Base-by-base conservation (phyloP, 2,329 filamentous ascomycete genomes). In the Diaporthe ampelina region DNA sequence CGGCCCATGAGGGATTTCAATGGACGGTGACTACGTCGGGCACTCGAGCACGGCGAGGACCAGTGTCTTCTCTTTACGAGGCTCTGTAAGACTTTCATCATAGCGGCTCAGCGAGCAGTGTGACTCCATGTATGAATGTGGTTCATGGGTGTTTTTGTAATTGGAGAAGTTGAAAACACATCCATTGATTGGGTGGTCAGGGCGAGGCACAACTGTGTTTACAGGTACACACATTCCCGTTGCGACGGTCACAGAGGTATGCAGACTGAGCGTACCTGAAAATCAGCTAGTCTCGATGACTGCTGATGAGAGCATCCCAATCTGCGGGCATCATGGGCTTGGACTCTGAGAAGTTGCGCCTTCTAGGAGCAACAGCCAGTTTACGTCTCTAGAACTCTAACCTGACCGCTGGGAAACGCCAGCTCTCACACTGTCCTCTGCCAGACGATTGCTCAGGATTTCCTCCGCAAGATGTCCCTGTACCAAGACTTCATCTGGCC, bases 401-500 rank as follows among this genome's bases (percentile, higher is more conserved):
- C 17, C n/a, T 5, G 8, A 37, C 5, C 0, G 11, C 61, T 24
- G 8, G 21, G 10, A n/a, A 24, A 67, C 32, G 48, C 32, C 63
- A 7, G 4, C 48, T 57, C 3, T 5, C 9, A 9, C 13, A 26
- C 21, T 8, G 29, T 26, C 3, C 13, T 11, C 21, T 21, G 26
- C 32, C n/a, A 37, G 32, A 24, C 11, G 0, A 52, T 1, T 52
- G 17, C 13, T 68, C 32, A 54, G 8, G 13, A 26, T 29, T 45
- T 68, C n/a, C 32, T 54, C n/a, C 37, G 48, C 32, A 68, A 40
- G 6, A 54, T 26, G n/a, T 19, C n/a, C 8, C 21, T 54, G 63
- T 68, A 68, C 70, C 70, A 72, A 6, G 37, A 40, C 32, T 52
- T 72, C 57, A 72, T 72, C 37, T 24, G 29, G 11, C 9, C 29